Base-by-base conservation (phyloP, 1,139 yeast species). In the Blastobotrys serpentis region DNA sequence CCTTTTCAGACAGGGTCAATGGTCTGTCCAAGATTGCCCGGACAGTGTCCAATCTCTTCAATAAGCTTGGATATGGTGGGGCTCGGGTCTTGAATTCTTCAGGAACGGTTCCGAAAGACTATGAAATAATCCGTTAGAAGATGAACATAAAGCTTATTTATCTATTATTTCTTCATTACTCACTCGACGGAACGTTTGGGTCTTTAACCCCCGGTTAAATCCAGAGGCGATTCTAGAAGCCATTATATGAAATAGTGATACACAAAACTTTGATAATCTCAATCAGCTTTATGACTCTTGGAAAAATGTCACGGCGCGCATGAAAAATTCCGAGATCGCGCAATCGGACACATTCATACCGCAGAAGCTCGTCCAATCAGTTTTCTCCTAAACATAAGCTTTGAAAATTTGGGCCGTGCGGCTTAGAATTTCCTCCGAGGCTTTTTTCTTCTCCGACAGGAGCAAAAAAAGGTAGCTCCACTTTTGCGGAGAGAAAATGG, bases 1-100 rank as follows among this genome's bases (percentile, higher is more conserved):
- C 87, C 72, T 92, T 92, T 70, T 92, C 98, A 10, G 98, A 95
- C 50, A 87, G 73, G 0, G 98, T 92, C 61, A 92, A 76, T 2
- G 96, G 96, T 58, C 82, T 77, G 62, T 83, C 71, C 44, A 89
- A 72, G 32, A 87, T 76, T 52, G 70, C 69, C 55, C 84, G 80
- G 49, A 89, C 95, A 37, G 73, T 66, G 4, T 70, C 67, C 53
- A 92, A 75, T 46, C 85, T 86, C 26, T 73, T 70, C 45, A 86
- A 71, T 54, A 92, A 76, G 66, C 84, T 84, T 39, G 81, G 80
- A 65, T 90, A 92, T 14, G 97, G 97, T 5, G 98, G 98, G 26
- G 89, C 79, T 65, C 95, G 77, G 21, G 87, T 71, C 62, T 72
- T 72, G 63, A 68, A 82, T 46, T 82, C 86, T 26, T 71, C 63